phyloP scores from a whole-genome alignment of 768 basidiomycete species.

The Jaapia argillacea region DNA sequence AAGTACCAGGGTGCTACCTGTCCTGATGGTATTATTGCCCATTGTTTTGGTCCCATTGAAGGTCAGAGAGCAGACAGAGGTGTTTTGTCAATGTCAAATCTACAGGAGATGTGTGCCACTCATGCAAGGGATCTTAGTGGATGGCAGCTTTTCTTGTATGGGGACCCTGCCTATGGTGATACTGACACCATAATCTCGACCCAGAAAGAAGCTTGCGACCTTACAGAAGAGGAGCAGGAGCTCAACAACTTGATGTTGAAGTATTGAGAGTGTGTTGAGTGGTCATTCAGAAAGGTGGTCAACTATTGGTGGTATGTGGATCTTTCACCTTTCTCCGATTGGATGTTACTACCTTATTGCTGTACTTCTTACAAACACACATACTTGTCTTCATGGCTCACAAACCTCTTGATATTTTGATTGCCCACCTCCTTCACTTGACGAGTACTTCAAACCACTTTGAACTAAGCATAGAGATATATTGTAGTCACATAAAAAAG shows the following conservation, averaged over 20 bases:
- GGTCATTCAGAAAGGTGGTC: slow-evolving; percentile 15
- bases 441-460: neutral
- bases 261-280: slow-evolving; percentile 16
- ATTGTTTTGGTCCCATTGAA: slow-evolving; percentile 14
- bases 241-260: slow-evolving; percentile 18
- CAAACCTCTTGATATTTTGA: slow-evolving; percentile 15
- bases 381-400: slow-evolving; percentile 15
- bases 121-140: too few species aligned
- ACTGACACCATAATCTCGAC: slow-evolving; percentile 11
- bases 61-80: slow-evolving; percentile 12
- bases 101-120: slow-evolving; percentile 6
- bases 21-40: slow-evolving; percentile 17
- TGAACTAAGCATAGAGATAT: too few species aligned
- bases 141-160: slow-evolving; percentile 10
- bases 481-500: too few species aligned
- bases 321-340: slow-evolving; percentile 10
- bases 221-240: slow-evolving; percentile 8
- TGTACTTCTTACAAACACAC: slow-evolving; percentile 15
- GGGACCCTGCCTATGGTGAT: slow-evolving; percentile 18
- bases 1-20: slow-evolving; percentile 18
- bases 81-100: slow-evolving; percentile 7
- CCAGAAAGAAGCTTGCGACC: slow-evolving; percentile 3
- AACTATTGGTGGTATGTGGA: slow-evolving; percentile 16
- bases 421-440: slow-evolving; percentile 4
- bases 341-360: slow-evolving; percentile 17